Evolutionary conservation across 2,329 filamentous ascomycete genomes (phyloP).

Genomic region (Ceratocystis albifundus): DNA sequence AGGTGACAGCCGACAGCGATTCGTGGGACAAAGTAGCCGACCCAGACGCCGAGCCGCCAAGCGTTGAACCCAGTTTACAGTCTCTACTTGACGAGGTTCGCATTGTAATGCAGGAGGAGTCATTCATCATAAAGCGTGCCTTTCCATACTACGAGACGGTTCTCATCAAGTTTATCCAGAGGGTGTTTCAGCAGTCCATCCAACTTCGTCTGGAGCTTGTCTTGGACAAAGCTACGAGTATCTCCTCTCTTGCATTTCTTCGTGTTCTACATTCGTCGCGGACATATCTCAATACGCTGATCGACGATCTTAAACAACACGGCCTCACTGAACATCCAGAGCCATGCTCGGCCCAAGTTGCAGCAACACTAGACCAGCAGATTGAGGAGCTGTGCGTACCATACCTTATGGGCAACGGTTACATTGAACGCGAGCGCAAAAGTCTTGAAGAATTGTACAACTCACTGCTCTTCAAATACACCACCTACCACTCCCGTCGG

Average conservation of each 20-base stretch:
- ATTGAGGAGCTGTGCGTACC: constrained; percentile 67
- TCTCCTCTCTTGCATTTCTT: constrained; percentile 85
- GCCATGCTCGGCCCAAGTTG: constrained; percentile 73
- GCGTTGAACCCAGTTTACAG: constrained; percentile 84
- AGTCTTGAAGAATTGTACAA: constrained; percentile 74
- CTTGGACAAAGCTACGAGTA: constrained; percentile 80
- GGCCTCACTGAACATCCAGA: constrained; percentile 93
- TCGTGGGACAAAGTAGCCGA: constrained; percentile 89
- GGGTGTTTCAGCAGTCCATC: constrained; percentile 95
- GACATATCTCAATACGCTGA: constrained; percentile 72
- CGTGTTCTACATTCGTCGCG: constrained; percentile 82
- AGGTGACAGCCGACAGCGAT: constrained; percentile 61
- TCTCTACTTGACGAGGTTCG: constrained; percentile 88
- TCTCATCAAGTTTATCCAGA: constrained; percentile 80
- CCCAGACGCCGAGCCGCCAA: constrained; percentile 81
- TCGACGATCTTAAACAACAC: constrained; percentile 89
- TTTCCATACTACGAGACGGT: constrained; percentile 97
- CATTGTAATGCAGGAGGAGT: constrained; percentile 93
- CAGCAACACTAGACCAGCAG: constrained; percentile 61
- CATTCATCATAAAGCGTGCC: constrained; percentile 87
- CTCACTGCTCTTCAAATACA: constrained; percentile 90
- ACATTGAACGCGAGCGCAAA: constrained; percentile 57
- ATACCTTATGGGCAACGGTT: constrained; percentile 56
- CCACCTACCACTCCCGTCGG: constrained; percentile 78
- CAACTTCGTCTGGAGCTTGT: constrained; percentile 94